Evolutionary conservation across 176 grass and related monocot genomes (phyloP), one percentile per base, ranked within the genome.

Genomic region (Eleusine coracana): DNA sequence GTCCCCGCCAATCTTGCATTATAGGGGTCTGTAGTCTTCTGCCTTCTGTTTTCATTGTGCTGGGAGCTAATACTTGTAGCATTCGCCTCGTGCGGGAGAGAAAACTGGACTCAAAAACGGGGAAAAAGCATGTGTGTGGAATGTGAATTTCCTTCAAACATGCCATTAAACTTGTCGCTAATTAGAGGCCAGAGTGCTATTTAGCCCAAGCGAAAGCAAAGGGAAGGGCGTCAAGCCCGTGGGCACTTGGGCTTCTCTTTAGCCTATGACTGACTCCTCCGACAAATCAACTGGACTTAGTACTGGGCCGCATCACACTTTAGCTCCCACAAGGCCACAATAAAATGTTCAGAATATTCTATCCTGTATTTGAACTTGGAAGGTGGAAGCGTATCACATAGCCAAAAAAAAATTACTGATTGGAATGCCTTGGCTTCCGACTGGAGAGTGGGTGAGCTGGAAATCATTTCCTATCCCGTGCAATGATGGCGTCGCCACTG

Each of bases 401-500:
- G 8, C n/a, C 25, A 63, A 62, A 7, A 65, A 31, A 44, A 66
- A 50, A 29, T 66, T 13, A 45, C 72, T 29, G 66, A 72, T 72
- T 21, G 29, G 73, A 31, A 89, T 70, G 14, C 72, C 25, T 46
- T 66, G 45, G 45, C 55, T 38, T 66, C 13, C 28, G 66, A 29
- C 28, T 56, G 52, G 21, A 5, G 21, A 9, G 56, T 58, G 21
- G 9, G 56, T 67, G 78, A 86, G 83, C 83, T 90, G 83, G 79
- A 90, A 25, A 51, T 14, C 74, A 90, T 74, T 73, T 41, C 76
- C 73, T 55, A 74, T 82, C 58, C 59, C n/a, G 68, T 29, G 41
- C 49, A 90, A 83, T 90, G 88, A 90, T 86, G 73, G 73, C 48
- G 25, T 68, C 83, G 73, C 66, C 79, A 78, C 67, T 68, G 68